Evolutionary conservation across 192 early-diverging fungal species (phyloP).

Genomic region (Fimicolochytrium jonesii): DNA sequence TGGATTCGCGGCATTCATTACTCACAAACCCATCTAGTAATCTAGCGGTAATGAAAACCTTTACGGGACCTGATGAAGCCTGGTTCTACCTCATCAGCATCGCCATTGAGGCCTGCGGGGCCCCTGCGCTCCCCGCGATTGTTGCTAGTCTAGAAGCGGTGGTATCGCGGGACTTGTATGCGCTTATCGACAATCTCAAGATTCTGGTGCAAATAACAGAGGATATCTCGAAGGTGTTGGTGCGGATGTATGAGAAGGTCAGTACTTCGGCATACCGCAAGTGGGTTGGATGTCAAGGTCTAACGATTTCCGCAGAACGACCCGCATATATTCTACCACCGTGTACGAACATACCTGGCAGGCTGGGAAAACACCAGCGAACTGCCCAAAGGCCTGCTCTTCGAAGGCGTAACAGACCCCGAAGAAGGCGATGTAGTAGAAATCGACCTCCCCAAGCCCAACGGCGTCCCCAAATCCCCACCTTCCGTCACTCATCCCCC

Average conservation of each 20-base stretch:
- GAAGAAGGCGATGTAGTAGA: too few relatives aligned
- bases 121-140: conserved; percentile 64
- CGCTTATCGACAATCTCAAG: conserved; percentile 47
- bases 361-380: conserved; percentile 91
- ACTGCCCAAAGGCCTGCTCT: conserved; percentile 83
- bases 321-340: conserved; percentile 92
- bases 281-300: too few relatives aligned
- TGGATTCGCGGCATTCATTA: too few relatives aligned
- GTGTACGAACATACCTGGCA: conserved; percentile 82
- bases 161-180: conserved; percentile 43
- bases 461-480: too few relatives aligned
- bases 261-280: background rate
- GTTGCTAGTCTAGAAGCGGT: conserved; percentile 60
- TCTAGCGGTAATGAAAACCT: conserved; percentile 75
- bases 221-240: conserved; percentile 29
- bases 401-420: conserved; percentile 85
- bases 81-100: conserved; percentile 96
- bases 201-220: conserved; percentile 44
- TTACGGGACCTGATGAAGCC: conserved; percentile 85
- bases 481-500: too few relatives aligned
- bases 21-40: conserved; percentile 69
- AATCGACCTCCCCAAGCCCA: too few relatives aligned
- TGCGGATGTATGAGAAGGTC: conserved; percentile 80
- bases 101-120: conserved; percentile 80
- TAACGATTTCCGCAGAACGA: conserved; percentile 66